These are phyloP conservation scores for Eutreptiella sp. DNA, from an alignment of 208 protist species.

Conservation along the genomic window DNA sequence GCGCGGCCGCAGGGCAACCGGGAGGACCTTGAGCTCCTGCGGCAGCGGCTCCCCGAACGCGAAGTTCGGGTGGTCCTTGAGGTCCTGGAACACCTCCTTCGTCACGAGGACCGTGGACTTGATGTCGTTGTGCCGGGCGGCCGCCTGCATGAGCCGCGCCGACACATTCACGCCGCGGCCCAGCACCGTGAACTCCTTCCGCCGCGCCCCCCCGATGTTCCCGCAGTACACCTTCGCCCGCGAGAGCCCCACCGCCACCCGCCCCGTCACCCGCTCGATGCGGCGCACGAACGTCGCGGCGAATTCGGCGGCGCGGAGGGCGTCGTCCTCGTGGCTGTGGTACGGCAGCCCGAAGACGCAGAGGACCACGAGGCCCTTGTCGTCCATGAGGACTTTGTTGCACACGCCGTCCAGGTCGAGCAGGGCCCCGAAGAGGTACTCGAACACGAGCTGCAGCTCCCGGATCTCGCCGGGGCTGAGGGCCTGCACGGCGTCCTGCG, in stretches of 20 bases:
- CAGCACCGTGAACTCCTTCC: conserved; percentile 44
- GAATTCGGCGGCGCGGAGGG: conserved; percentile 23
- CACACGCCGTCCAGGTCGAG: conserved; percentile 36
- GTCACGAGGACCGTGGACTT: too few relatives aligned
- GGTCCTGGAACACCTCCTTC: too few relatives aligned
- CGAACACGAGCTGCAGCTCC: too few relatives aligned
- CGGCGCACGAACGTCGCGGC: conserved; percentile 16
- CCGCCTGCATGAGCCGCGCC: conserved; percentile 36
- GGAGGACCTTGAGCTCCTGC: too few relatives aligned
- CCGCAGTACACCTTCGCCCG: conserved; percentile 41
- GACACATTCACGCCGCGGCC: conserved; percentile 41
- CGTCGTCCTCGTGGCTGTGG: conserved; percentile 36
- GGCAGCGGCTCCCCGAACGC: too few relatives aligned
- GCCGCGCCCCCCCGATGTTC: conserved; percentile 26
- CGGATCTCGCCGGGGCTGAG: too few relatives aligned
- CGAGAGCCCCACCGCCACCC: conserved; percentile 28
- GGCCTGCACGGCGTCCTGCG: too few relatives aligned
- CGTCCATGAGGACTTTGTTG: conserved; percentile 43
- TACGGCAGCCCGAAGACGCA: conserved; percentile 37
- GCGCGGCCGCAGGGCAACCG: too few relatives aligned
- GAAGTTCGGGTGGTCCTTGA: too few relatives aligned
- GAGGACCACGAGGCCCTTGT: conserved; percentile 41
- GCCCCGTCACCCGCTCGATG: conserved; percentile 16
- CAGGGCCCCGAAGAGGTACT: too few relatives aligned
- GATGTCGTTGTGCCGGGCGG: too few relatives aligned